These are phyloP conservation scores for Flaveria bidentis DNA, from an alignment of 129 eudicot species.

Conservation along the genomic window DNA sequence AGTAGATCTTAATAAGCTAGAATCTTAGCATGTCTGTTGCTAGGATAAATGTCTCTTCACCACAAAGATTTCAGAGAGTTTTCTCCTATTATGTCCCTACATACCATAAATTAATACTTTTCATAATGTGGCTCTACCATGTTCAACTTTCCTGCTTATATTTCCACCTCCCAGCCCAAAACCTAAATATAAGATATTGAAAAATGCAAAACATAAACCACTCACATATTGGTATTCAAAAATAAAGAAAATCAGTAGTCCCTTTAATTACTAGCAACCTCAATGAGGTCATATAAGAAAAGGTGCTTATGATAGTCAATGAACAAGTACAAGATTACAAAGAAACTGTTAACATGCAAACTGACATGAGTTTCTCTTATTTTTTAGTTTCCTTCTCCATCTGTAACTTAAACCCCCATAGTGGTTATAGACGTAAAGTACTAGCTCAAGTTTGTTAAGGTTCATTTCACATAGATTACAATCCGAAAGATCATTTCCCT, in stretches of 20 bases:
- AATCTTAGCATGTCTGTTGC: neutral
- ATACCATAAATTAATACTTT: no score
- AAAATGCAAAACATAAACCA: neutral
- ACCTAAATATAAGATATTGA: neutral
- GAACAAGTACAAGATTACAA: neutral
- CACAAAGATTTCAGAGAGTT: neutral
- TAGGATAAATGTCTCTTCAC: neutral
- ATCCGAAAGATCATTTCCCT: conserved; percentile 2
- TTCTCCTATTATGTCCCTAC: neutral
- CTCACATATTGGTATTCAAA: no score
- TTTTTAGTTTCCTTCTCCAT: neutral
- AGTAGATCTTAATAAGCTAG: neutral
- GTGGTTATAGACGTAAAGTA: neutral
- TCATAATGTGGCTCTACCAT: no score
- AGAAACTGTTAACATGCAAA: neutral
- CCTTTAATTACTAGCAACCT: neutral
- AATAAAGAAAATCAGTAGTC: no score
- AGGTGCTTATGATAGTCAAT: neutral
- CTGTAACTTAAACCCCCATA: neutral
- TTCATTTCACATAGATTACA: neutral
- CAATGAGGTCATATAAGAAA: no score
- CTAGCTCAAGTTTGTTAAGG: neutral
- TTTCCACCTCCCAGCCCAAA: no score
- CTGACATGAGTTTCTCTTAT: neutral
- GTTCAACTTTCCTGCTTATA: no score